Base-by-base conservation (phyloP, 257 asterid genomes). In the Rubia yunnanensis region DNA sequence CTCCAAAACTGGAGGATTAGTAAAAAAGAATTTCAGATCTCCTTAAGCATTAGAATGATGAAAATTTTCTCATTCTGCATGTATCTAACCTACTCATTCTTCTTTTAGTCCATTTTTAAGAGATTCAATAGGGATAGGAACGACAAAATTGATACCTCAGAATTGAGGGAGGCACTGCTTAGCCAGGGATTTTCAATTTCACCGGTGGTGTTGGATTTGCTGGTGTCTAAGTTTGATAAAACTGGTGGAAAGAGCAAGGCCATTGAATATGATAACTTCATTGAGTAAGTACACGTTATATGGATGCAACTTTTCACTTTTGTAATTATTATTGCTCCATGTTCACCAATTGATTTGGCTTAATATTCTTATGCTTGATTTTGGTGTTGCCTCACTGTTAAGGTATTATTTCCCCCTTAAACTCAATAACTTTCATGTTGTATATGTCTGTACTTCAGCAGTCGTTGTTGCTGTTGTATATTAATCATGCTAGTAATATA, bases 311-410 rank as follows among this genome's bases (percentile, higher is more conserved):
- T 0, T 49, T 50, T 3, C 20, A 7, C 32, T 67, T 58, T 17
- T 36, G 53, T 58, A n/a, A 27, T 28, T 49, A 1, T 2, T n/a
- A 15, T 13, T 35, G 17, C 23, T 38, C 52, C 10, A 6, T 26
- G 11, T 17, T n/a, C 23, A 46, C 23, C 4, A 5, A 65, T 18
- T n/a, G 32, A 36, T 35, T 26, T n/a, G 36, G 18, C 27, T 30
- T 4, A 41, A 7, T n/a, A 54, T 13, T 59, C 28, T 76, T 75
- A 50, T 68, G 54, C 70, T 75, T 57, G 52, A 34, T 75, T 23
- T 79, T 90, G 99, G 92, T 94, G 99, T 72, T 90, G 97, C 81
- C 99, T 94, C 79, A 90, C 97, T 39, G 99, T 94, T 2, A 94
- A 94, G 95, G 98, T 60, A 44, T 22, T 3, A 7, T 24, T 23